Percentiles rank a stretch among this genome's conserved stretches.
Conservation (phyloP, 2,329 filamentous ascomycete species). For the Sclerotinia subarctica region DNA sequence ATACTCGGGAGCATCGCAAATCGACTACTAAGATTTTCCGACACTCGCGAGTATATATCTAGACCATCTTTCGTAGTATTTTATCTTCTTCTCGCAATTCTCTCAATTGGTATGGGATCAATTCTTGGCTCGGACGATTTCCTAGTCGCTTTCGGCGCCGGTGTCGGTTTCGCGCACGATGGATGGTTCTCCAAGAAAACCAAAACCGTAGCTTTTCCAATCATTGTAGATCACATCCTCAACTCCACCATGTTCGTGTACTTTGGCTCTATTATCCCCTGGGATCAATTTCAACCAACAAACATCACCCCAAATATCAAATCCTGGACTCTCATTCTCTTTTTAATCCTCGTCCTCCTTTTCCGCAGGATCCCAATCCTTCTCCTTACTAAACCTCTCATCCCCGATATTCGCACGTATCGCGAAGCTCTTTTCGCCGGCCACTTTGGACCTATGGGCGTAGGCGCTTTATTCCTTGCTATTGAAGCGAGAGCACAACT, state of each 20-base stretch:
- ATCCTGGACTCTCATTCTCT: slow-evolving; percentile 43
- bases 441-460: slow-evolving; percentile 57
- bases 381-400: slow-evolving; percentile 45
- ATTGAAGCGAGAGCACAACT: slow-evolving; percentile 53
- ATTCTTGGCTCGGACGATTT: slow-evolving; percentile 54
- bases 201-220: slow-evolving; percentile 45
- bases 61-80: slow-evolving; percentile 51
- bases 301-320: slow-evolving; percentile 43
- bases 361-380: slow-evolving; percentile 53
- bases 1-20: slow-evolving; percentile 48
- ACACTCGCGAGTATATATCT: slow-evolving; percentile 46
- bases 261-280: slow-evolving; percentile 54
- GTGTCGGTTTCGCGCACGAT: slow-evolving; percentile 52
- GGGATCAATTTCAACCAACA: slow-evolving; percentile 43
- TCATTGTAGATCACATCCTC: slow-evolving; percentile 52
- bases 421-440: slow-evolving; percentile 53
- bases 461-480: slow-evolving; percentile 54
- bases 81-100: slow-evolving; percentile 53
- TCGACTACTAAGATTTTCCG: slow-evolving; percentile 47
- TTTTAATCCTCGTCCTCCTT: slow-evolving; percentile 48
- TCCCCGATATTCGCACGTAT: slow-evolving; percentile 49
- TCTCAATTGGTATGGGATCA: slow-evolving; percentile 50
- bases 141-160: slow-evolving; percentile 54
- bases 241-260: slow-evolving; percentile 56
- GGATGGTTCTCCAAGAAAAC: slow-evolving; percentile 51